Base-by-base conservation (phyloP, 2,329 filamentous ascomycete species). In the Arthrinium puccinioides region DNA sequence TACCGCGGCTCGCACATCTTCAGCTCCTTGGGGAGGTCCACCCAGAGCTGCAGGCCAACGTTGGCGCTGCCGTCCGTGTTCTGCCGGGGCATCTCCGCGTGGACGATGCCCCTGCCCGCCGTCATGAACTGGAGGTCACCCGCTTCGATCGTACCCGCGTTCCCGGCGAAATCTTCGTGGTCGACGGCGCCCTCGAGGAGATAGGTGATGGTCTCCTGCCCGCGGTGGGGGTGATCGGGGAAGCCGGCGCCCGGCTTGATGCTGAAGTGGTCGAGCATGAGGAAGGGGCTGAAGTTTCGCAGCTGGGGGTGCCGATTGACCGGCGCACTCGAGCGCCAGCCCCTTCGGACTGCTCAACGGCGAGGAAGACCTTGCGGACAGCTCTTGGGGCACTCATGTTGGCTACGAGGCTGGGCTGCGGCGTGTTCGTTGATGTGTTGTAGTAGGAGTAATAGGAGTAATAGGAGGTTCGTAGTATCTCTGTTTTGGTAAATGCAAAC, bases 61-160 rank as follows among this genome's bases (percentile, higher is more conserved):
- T 89, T 95, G 41, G 82, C 68, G 39, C 70, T 76, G 35, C 86
- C 86, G 56, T 92, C 85, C 1, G 71, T 59, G 56, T 87, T 87
- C 54, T 85, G 78, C 38, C 77, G 74, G 9, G 90, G 90, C 88
- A 97, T 96, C 64, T 97, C 90, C 25, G 89, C 87, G 61, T 97
- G 92, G 61, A 96, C 84, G 52, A 97, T 94, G 28, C 90, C 90
- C 15, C 74, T 70, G 4, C 90, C 90, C 1, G 90, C 90, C 0
- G 90, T 96, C 92, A 97, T 97, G 71, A 97, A 97, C 58, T 97
- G 90, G 32, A 97, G 66, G 57, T 96, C 90, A n/a, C 90, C 90
- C 0, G 84, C 64, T 43, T 82, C 73, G 49, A 97, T 87, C 4
- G 84, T 92, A 40, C 90, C 92, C 34, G 74, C 74, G 65, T 60